Evolutionary conservation across 106 monocot species (phyloP).

Genomic region (Dioscorea zingiberensis): DNA sequence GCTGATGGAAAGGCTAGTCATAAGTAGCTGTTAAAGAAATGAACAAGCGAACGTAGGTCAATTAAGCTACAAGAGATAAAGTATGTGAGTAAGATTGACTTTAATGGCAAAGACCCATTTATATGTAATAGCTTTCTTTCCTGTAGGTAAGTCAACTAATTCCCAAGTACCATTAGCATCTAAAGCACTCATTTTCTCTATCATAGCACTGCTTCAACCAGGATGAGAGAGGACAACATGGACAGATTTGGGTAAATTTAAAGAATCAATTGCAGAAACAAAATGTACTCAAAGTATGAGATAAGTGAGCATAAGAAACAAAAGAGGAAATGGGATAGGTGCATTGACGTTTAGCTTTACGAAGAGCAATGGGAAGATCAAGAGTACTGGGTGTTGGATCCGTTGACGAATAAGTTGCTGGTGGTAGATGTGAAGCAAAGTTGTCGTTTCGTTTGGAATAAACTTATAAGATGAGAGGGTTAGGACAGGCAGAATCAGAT

Average conservation of each 20-base stretch:
- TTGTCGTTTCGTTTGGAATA: too few relatives aligned
- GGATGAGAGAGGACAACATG: neutral
- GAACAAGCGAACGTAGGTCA: neutral
- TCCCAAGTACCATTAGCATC: neutral
- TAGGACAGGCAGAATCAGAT: neutral
- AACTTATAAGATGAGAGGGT: too few relatives aligned
- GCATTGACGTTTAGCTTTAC: neutral
- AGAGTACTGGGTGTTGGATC: neutral
- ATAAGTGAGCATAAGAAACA: neutral
- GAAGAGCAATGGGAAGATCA: neutral
- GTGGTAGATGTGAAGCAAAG: too few relatives aligned
- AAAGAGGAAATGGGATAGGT: neutral
- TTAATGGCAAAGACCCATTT: too few relatives aligned
- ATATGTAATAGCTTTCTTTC: neutral
- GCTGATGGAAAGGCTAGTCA: neutral
- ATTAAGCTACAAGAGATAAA: constrained; percentile 1
- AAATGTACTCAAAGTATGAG: too few relatives aligned
- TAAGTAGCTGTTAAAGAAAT: neutral
- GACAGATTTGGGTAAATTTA: neutral
- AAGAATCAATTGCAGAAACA: neutral
- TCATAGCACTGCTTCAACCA: neutral
- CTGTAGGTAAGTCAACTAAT: neutral
- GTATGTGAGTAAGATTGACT: neutral
- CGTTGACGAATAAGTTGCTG: too few relatives aligned
- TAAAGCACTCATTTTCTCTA: neutral